Evolutionary conservation across 208 protist species (phyloP).

Genomic region (Baffinella frigidus): DNA sequence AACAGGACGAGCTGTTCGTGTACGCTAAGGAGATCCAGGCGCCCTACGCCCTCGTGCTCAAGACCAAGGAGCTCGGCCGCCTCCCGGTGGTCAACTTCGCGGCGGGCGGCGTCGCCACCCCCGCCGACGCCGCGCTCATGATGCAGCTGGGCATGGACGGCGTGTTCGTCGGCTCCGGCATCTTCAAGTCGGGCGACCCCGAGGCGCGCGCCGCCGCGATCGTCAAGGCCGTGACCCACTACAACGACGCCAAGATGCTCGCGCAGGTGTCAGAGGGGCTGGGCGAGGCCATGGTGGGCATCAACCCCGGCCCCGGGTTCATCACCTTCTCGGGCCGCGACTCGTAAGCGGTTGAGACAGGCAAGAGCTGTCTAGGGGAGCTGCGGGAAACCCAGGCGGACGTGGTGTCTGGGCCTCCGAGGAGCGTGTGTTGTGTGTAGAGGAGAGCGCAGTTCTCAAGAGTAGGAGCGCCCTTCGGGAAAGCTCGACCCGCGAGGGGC

Average conservation of each 20-base stretch:
- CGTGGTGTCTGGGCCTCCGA: too few relatives aligned
- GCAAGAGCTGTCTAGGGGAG: too few relatives aligned
- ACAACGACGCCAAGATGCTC: slow-evolving; percentile 78
- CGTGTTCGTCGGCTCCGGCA: slow-evolving; percentile 81
- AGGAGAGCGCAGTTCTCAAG: too few relatives aligned
- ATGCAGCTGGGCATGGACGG: slow-evolving; percentile 84
- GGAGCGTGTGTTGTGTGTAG: too few relatives aligned
- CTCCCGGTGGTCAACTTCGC: slow-evolving; percentile 86
- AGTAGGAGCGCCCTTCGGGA: too few relatives aligned
- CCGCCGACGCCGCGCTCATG: slow-evolving; percentile 85
- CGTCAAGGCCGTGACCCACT: slow-evolving; percentile 81
- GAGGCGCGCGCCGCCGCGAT: slow-evolving; percentile 80
- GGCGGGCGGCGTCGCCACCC: slow-evolving; percentile 83
- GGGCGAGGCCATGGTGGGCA: slow-evolving; percentile 82
- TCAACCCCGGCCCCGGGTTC: slow-evolving; percentile 64
- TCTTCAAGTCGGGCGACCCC: slow-evolving; percentile 82
- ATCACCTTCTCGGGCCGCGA: slow-evolving; percentile 54
- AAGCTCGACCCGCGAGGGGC: too few relatives aligned
- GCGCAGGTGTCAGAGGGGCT: slow-evolving; percentile 77
- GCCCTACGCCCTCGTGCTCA: slow-evolving; percentile 74
- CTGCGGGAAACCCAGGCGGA: too few relatives aligned
- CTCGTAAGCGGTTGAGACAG: too few relatives aligned
- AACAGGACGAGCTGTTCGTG: neutral
- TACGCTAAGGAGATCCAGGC: slow-evolving; percentile 79
- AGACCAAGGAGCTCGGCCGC: slow-evolving; percentile 76